These are phyloP conservation scores for Euptelea pleiosperma DNA, from an alignment of 164 flowering plant species.

Conservation along the genomic window DNA sequence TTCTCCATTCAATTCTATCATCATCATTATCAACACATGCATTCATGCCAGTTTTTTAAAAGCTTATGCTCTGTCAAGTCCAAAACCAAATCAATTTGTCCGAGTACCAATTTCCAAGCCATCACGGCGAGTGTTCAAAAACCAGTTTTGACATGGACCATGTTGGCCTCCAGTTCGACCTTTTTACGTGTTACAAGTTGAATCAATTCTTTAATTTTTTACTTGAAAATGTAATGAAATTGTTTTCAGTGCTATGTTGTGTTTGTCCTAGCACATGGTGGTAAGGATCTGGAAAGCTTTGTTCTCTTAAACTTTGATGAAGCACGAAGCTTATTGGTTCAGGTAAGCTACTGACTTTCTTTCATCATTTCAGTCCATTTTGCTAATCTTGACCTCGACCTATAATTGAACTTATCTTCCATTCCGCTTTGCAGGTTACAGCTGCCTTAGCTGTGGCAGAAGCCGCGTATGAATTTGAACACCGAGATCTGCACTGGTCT, in stretches of 20 bases:
- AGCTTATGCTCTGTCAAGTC: no score
- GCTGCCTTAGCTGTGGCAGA: constrained; percentile 91
- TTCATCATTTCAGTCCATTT: constrained; percentile 5
- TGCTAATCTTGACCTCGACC: not conserved
- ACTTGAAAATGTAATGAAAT: constrained; percentile 8
- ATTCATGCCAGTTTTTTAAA: no score
- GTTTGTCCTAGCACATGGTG: constrained; percentile 85
- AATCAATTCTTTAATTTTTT: not conserved
- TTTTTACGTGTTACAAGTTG: not conserved
- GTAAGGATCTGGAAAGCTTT: constrained; percentile 87
- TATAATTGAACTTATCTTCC: not conserved
- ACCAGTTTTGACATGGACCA: no score
- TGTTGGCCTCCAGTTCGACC: not conserved
- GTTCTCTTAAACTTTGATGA: constrained; percentile 73
- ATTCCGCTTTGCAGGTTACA: constrained; percentile 53
- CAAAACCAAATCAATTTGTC: no score
- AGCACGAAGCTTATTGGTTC: constrained; percentile 70
- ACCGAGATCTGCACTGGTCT: constrained; percentile 93
- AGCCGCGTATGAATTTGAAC: constrained; percentile 91
- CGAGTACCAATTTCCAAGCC: no score
- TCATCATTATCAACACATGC: no score
- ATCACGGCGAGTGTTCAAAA: no score
- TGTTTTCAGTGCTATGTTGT: constrained; percentile 72
- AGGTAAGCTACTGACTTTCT: constrained; percentile 38
- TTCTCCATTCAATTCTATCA: no score